Evolutionary conservation across 257 asterid species (phyloP).

Genomic region (Rubia yunnanensis): DNA sequence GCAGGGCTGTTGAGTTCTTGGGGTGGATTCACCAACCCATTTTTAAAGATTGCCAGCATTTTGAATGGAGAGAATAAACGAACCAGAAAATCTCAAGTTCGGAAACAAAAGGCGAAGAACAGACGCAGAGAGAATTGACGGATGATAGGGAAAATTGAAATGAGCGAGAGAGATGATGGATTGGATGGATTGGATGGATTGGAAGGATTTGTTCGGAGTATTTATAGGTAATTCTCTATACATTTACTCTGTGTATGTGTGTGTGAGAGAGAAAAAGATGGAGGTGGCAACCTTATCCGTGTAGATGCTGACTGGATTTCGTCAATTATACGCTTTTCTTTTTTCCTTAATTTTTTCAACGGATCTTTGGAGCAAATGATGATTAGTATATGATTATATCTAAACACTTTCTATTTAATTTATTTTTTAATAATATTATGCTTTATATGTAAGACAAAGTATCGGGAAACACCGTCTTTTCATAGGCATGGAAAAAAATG

Average conservation of each 20-base stretch:
- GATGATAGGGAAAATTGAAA: not conserved
- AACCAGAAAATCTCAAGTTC: not conserved
- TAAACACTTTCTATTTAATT: no score
- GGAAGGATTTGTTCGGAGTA: conserved; percentile 16
- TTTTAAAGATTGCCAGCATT: conserved; percentile 74
- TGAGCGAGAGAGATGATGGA: no score
- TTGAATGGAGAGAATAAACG: conserved; percentile 1
- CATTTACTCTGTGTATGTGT: not conserved
- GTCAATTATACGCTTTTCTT: not conserved
- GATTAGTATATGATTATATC: not conserved
- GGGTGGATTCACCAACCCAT: conserved; percentile 68
- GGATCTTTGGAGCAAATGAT: not conserved
- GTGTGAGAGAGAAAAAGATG: conserved; percentile 11
- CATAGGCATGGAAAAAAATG: no score
- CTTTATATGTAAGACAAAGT: no score
- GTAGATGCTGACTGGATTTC: conserved; percentile 5
- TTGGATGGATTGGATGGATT: conserved; percentile 11
- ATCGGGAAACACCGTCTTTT: no score
- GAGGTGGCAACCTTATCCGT: conserved; percentile 52
- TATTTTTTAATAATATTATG: no score
- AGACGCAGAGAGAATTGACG: not conserved
- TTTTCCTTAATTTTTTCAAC: not conserved
- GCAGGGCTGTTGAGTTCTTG: conserved; percentile 68
- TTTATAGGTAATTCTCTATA: conserved; percentile 25
- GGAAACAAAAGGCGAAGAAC: not conserved